These are phyloP conservation scores for Penicillium desertorum DNA, from an alignment of 495 filamentous ascomycete genomes.

Conservation along the genomic window DNA sequence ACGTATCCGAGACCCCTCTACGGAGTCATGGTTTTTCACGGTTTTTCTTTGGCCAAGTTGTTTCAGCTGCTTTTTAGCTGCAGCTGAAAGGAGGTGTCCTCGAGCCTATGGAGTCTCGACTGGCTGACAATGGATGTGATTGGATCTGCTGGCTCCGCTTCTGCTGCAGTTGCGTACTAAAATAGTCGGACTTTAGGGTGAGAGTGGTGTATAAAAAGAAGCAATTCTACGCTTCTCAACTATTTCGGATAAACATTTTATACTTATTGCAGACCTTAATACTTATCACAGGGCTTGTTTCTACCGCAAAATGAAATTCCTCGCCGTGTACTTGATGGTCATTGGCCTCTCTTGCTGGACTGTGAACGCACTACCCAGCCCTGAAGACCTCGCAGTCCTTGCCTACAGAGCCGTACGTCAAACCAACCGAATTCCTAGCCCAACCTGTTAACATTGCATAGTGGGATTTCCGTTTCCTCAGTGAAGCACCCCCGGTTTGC, in stretches of 20 bases:
- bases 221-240: background rate
- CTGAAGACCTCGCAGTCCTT: constrained; percentile 14
- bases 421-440: background rate
- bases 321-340: constrained; percentile 3
- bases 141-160: constrained; percentile 4
- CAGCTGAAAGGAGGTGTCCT: background rate
- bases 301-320: constrained; percentile 4
- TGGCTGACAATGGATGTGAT: background rate
- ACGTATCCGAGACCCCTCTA: constrained; percentile 13
- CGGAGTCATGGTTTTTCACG: background rate
- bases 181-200: constrained; percentile 1
- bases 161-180: constrained; percentile 1
- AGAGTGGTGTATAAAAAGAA: constrained; percentile 2
- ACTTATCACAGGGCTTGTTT: background rate
- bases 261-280: background rate
- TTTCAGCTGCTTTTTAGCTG: background rate
- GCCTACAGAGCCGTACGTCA: constrained; percentile 24
- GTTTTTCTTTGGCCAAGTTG: background rate
- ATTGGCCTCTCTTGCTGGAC: constrained; percentile 7
- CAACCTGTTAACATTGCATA: constrained; percentile 11
- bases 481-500: constrained; percentile 23
- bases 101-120: constrained; percentile 4
- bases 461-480: constrained; percentile 38
- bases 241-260: background rate
- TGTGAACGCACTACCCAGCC: constrained; percentile 11